These are phyloP conservation scores for Rhodomyrtus tomentosa DNA, from an alignment of 345 rosid genomes.

Conservation along the genomic window DNA sequence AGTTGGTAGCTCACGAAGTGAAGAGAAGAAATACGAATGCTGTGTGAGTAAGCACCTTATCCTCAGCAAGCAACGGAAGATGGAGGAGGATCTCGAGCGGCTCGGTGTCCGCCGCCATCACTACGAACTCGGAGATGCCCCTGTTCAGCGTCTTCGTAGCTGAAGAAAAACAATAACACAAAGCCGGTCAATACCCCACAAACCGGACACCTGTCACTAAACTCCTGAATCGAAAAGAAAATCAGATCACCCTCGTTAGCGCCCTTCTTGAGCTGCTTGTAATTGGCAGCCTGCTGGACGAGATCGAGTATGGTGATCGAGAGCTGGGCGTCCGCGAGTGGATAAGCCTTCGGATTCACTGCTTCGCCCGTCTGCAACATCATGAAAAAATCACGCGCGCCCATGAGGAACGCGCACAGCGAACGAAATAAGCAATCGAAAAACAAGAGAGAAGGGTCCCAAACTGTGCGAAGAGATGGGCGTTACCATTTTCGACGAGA, in stretches of 20 bases:
- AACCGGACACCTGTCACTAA: not conserved
- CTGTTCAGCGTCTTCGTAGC: slow-evolving; percentile 95
- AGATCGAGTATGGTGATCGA: slow-evolving; percentile 76
- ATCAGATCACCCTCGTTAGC: slow-evolving; percentile 76
- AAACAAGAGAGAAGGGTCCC: not conserved
- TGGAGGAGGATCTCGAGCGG: slow-evolving; percentile 97
- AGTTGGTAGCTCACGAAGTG: not conserved
- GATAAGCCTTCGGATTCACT: slow-evolving; percentile 89
- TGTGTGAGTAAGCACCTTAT: slow-evolving; percentile 65
- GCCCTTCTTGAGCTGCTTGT: slow-evolving; percentile 98
- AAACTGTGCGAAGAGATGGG: not conserved
- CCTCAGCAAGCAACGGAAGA: slow-evolving; percentile 89
- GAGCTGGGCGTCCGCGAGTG: slow-evolving; percentile 75
- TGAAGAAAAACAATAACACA: slow-evolving; percentile 3
- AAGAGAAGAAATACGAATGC: not conserved
- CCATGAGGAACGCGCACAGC: not conserved
- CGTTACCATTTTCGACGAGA: not conserved
- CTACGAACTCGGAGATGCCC: slow-evolving; percentile 90
- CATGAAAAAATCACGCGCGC: not conserved
- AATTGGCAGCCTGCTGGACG: slow-evolving; percentile 87
- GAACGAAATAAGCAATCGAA: not conserved
- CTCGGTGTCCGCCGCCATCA: slow-evolving; percentile 80
- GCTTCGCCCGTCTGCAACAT: slow-evolving; percentile 47
- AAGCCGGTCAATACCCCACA: not conserved
- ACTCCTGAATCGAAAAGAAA: not conserved